Evolutionary conservation across 106 monocot genomes (phyloP), one percentile per base, ranked within the genome.

Genomic region (Platanthera zijinensis): DNA sequence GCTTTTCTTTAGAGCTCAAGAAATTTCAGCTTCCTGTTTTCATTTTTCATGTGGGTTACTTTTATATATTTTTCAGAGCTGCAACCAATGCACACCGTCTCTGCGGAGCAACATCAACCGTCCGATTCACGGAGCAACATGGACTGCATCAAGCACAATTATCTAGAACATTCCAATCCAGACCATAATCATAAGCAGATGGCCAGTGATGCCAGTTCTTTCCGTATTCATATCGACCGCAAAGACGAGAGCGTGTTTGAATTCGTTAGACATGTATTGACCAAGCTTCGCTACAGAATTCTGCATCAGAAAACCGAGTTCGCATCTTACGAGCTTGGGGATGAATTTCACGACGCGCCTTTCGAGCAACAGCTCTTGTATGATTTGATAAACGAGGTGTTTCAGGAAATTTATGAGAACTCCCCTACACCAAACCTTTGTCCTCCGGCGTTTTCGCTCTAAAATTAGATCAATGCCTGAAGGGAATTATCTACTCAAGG

Each of bases 321-420:
- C 64, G 39, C 50, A 21, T 45, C 74, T 21, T 7, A 8, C 15
- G 50, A 46, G 53, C 57, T 52, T 52, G 74, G 32, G 1, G 7
- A 18, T 53, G 15, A 21, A 72, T 51, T 1, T 8, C 14, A 14
- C 6, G 17, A 48, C 67, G 1, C 0, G 5, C 67, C 67, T 12
- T 67, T 70, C 3, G 70, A 82, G 39, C 80, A 17, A 7, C 17
- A 83, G 1, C 90, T 91, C 73, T 67, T 96, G 15, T 83, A 78
- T 52, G 96, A 93, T 78, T 79, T 97, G 7, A 87, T 84, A 10
- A 84, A 89, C 45, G 87, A 93, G 78, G 76, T 80, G 48, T 61
- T 93, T 50, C 45, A 82, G 8, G 83, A 91, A 48, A 91, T 85
- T 45, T 80, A 84, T 54, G 85, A 83, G 53, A 82, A 66, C 12